Base-by-base conservation (phyloP, 1,139 yeast species). In the Lodderomyces oxycetoniae region DNA sequence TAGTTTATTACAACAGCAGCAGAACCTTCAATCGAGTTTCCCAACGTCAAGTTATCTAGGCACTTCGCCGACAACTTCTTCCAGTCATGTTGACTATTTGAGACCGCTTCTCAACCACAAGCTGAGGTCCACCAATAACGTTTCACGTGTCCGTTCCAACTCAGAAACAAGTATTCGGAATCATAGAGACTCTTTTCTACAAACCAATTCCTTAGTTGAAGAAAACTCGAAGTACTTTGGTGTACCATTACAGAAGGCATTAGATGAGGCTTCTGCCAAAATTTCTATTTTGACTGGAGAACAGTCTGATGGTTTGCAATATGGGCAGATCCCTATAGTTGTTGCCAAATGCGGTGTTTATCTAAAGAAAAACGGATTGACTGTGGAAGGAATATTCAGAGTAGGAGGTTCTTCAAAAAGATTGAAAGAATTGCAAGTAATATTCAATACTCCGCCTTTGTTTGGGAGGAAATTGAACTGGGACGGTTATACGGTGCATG, bases 401-500 rank as follows among this genome's bases (percentile, higher is more conserved):
- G 85, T 91, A 3, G 93, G 94, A 2, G 99, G 99, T 6, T 82
- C 95, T 10, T 81, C 89, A 16, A 83, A 87, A 52, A 71, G 98
- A 36, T 79, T 91, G 30, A 86, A 86, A 49, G 94, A 87, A 47
- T 65, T 91, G 33, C 97, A 91, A 56, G 71, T 75, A 26, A 70
- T 82, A 6, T 91, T 91, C 62, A 86, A 89, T 41, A 64, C 83
- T 3, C 88, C 96, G 1, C 97, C 97, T 0, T 79, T 77, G 41
- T 93, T 80, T 53, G 99, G 98, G 16, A 77, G 87, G 40, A 84
- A 82, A 46, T 70, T 89, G 30, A 76, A 72, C 43, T 91, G 98
- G 98, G 87, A 84, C 36, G 93, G 94, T 1, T 91, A 79, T 58
- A 87, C 88, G 3, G 97, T 91, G n/a, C 98, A 93, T 59, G 98